Conservation (phyloP, 2,329 filamentous ascomycete genomes). For the Pseudogymnoascus sp. region DNA sequence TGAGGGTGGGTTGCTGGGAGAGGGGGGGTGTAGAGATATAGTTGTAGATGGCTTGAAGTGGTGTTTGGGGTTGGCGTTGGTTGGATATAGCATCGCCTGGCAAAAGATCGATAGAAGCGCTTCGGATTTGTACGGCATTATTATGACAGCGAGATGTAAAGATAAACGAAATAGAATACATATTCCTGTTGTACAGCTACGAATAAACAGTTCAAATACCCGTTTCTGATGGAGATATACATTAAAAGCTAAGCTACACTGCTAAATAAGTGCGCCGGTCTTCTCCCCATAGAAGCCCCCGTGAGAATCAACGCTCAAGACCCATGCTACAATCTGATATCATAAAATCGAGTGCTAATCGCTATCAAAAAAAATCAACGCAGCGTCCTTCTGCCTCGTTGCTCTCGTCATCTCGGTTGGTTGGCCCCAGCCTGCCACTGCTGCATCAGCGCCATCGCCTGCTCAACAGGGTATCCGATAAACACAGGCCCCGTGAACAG, state of each 20-base stretch:
- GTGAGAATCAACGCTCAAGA: neutral
- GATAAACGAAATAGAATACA: neutral
- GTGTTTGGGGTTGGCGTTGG: slow-evolving; percentile 4
- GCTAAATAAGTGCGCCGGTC: neutral
- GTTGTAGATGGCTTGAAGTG: neutral
- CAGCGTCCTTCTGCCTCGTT: neutral
- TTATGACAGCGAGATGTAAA: neutral
- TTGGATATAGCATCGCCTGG: slow-evolving; percentile 3
- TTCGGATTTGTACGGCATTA: neutral
- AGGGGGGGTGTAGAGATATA: slow-evolving; percentile 12
- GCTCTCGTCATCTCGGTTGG: neutral
- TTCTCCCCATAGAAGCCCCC: neutral
- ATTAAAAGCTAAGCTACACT: neutral
- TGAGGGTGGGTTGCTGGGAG: slow-evolving; percentile 14
- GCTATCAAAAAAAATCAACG: slow-evolving; percentile 7
- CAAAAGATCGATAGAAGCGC: neutral
- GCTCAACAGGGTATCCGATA: slow-evolving; percentile 79
- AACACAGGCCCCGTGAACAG: slow-evolving; percentile 91
- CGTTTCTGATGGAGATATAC: neutral
- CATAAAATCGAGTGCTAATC: slow-evolving; percentile 2
- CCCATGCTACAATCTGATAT: neutral
- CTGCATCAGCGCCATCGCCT: slow-evolving; percentile 70
- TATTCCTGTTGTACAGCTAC: neutral
- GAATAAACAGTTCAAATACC: neutral
- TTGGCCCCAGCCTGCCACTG: slow-evolving; percentile 21